Evolutionary conservation across 139 green algal species (phyloP).

Genomic region (Bryopsis sp.): DNA sequence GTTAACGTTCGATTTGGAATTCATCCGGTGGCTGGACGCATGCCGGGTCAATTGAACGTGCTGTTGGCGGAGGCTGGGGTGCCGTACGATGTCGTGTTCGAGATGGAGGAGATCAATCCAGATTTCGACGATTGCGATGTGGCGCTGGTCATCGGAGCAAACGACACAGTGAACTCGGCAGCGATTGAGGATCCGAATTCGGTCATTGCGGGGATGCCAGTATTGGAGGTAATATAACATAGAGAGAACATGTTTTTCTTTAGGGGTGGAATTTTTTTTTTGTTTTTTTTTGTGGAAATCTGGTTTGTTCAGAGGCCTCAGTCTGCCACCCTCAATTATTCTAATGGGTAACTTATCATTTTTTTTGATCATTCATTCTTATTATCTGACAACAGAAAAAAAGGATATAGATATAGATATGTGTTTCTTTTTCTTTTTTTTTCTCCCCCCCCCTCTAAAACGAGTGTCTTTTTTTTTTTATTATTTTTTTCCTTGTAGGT

Average conservation of each 20-base stretch:
- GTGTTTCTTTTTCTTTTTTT: too few species aligned
- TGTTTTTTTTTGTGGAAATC: too few species aligned
- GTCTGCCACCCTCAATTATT: too few species aligned
- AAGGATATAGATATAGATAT: too few species aligned
- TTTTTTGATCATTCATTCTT: too few species aligned
- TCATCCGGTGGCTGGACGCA: conserved; percentile 75
- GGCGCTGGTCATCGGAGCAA: conserved; percentile 72
- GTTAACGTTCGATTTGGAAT: conserved; percentile 58
- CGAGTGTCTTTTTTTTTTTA: too few species aligned
- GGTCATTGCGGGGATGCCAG: conserved; percentile 63
- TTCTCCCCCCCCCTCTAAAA: too few species aligned
- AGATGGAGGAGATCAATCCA: conserved; percentile 51
- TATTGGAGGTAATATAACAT: conserved; percentile 19
- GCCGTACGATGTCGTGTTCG: conserved; percentile 53
- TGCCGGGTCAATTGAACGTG: conserved; percentile 92
- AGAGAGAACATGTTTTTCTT: too few species aligned
- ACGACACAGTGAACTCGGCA: conserved; percentile 83
- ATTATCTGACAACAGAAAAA: too few species aligned
- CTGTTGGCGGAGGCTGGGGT: conserved; percentile 84
- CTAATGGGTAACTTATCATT: too few species aligned
- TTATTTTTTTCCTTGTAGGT: conserved; percentile 38
- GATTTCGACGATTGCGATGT: conserved; percentile 61
- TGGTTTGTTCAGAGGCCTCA: too few species aligned
- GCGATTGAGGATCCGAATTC: conserved; percentile 76
- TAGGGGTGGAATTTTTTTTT: too few species aligned